Evolutionary conservation across 768 basidiomycete species (phyloP).

Genomic region (Mrakia frigida): DNA sequence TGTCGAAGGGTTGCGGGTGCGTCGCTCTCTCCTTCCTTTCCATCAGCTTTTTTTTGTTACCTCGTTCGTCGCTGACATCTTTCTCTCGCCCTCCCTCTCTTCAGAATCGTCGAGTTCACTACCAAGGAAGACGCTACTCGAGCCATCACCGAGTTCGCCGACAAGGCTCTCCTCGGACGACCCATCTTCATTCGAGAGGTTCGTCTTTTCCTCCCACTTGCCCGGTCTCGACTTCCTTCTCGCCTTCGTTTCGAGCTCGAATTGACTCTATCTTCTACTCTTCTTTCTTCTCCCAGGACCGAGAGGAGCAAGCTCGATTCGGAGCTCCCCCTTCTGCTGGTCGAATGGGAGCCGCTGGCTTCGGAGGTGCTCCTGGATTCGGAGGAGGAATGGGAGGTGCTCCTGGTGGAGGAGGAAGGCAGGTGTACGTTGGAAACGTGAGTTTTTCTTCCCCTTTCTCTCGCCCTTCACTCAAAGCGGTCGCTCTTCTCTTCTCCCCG

Average conservation of each 20-base stretch:
- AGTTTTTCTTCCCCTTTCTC: background rate
- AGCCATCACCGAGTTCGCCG: slow-evolving; percentile 83
- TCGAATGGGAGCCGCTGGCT: slow-evolving; percentile 63
- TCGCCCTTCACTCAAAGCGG: background rate
- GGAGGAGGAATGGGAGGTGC: slow-evolving; percentile 32
- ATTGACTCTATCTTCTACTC: background rate
- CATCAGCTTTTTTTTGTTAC: background rate
- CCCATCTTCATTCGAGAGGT: slow-evolving; percentile 97
- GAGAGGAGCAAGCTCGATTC: slow-evolving; percentile 91
- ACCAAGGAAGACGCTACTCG: slow-evolving; percentile 83
- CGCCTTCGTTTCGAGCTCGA: background rate
- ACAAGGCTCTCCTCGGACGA: slow-evolving; percentile 81
- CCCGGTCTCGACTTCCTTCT: background rate
- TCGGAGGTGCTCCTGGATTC: slow-evolving; percentile 17
- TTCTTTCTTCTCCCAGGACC: slow-evolving; percentile 58
- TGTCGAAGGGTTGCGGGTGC: slow-evolving; percentile 98
- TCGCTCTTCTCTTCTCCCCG: background rate
- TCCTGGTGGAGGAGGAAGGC: slow-evolving; percentile 1
- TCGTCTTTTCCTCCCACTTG: slow-evolving; percentile 33
- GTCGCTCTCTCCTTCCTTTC: slow-evolving; percentile 44
- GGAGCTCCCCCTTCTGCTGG: slow-evolving; percentile 93
- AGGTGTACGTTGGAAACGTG: slow-evolving; percentile 35
- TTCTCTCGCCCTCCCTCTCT: background rate
- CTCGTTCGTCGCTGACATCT: background rate
- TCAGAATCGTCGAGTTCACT: slow-evolving; percentile 89